phyloP scores from a whole-genome alignment of 805 yeast genomes.

The Yamadazyma ubonensis region DNA sequence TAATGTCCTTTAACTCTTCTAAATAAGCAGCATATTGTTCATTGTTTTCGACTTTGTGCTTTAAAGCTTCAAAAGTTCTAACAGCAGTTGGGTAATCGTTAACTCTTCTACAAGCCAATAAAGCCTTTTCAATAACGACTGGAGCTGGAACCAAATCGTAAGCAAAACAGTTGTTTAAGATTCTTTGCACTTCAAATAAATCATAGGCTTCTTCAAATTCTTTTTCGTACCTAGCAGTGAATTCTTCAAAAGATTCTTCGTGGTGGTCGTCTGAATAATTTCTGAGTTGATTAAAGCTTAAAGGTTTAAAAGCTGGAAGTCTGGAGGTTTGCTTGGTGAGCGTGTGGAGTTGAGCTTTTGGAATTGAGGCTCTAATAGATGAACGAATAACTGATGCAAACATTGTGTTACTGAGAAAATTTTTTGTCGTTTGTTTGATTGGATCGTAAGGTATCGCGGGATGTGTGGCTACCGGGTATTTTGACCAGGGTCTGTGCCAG shows the following conservation, averaged over 20 bases:
- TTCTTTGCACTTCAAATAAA: constrained; percentile 64
- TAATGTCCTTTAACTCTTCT: constrained; percentile 87
- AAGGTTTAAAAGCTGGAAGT: background rate
- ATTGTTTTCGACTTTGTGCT: constrained; percentile 91
- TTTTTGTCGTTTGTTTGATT: constrained; percentile 18
- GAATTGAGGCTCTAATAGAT: constrained; percentile 36
- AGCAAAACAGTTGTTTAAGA: constrained; percentile 95
- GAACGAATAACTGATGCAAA: constrained; percentile 42
- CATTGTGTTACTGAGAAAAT: constrained; percentile 24
- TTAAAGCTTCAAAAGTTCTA: constrained; percentile 96
- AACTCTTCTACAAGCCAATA: constrained; percentile 97
- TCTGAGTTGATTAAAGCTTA: constrained; percentile 39
- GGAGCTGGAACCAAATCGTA: constrained; percentile 99
- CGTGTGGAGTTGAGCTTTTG: constrained; percentile 19
- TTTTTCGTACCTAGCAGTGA: constrained; percentile 86
- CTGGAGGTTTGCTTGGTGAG: constrained; percentile 11
- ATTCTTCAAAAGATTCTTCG: constrained; percentile 93
- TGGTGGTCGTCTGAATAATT: constrained; percentile 77
- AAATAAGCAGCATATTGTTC: constrained; percentile 95
- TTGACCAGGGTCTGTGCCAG: too few species aligned
- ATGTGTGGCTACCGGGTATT: constrained; percentile 5
- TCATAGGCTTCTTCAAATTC: constrained; percentile 73
- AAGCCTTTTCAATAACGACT: constrained; percentile 89
- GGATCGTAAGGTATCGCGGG: constrained; percentile 19
- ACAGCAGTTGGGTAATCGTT: constrained; percentile 98